These are phyloP conservation scores for Cinchona pubescens DNA, from an alignment of 257 asterid genomes.

Conservation along the genomic window DNA sequence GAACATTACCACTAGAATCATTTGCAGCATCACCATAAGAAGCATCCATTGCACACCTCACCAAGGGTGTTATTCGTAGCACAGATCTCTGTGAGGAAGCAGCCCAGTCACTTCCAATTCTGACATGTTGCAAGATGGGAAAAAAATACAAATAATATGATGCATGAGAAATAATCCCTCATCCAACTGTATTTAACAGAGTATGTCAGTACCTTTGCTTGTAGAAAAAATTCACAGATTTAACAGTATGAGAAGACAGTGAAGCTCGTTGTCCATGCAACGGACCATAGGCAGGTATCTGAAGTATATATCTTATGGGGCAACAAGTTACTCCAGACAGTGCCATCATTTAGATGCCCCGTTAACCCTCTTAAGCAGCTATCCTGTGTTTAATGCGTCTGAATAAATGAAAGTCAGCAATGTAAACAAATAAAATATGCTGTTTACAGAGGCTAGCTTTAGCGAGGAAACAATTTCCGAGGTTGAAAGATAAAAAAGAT, in stretches of 20 bases:
- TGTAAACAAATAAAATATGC: not conserved
- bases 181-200: not conserved
- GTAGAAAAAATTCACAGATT: constrained; percentile 31
- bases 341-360: constrained; percentile 33
- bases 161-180: constrained; percentile 1
- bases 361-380: constrained; percentile 24
- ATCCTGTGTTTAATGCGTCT: constrained; percentile 20
- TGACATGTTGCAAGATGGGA: constrained; percentile 21
- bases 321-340: constrained; percentile 63
- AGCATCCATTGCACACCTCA: constrained; percentile 84
- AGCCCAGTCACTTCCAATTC: constrained; percentile 39
- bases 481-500: constrained; percentile 6
- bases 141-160: constrained; percentile 18
- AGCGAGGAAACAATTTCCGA: not conserved
- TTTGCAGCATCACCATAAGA: constrained; percentile 62
- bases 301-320: constrained; percentile 52
- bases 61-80: constrained; percentile 27
- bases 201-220: constrained; percentile 35
- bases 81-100: constrained; percentile 39
- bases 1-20: constrained; percentile 57
- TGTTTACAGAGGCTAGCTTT: not conserved
- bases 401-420: constrained; percentile 26
- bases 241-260: constrained; percentile 26
- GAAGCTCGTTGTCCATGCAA: constrained; percentile 36
- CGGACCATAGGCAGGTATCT: constrained; percentile 40